Percentiles rank a stretch among this genome's conserved stretches.
phyloP scores from a whole-genome alignment of 2,329 filamentous ascomycete genomes.

The Capronia epimyces region DNA sequence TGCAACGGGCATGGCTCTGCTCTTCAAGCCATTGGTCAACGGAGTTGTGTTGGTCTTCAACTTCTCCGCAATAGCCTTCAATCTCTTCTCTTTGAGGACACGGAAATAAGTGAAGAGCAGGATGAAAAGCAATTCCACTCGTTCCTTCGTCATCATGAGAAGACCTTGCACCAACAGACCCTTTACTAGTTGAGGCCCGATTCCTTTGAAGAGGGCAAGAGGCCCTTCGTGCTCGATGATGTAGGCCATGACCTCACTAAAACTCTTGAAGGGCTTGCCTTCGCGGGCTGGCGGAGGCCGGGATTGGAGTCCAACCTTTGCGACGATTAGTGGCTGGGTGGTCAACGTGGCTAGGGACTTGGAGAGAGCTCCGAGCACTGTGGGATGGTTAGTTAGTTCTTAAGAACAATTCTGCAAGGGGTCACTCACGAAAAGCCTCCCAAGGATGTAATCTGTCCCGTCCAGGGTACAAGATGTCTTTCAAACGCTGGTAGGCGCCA shows the following conservation, averaged over 20 bases:
- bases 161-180: constrained; percentile 90
- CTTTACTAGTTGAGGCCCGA: constrained; percentile 88
- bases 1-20: constrained; percentile 20
- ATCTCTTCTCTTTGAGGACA: constrained; percentile 62
- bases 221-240: constrained; percentile 84
- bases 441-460: constrained; percentile 69
- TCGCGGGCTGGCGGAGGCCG: constrained; percentile 77
- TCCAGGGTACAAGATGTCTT: constrained; percentile 69
- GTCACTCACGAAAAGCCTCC: constrained; percentile 80
- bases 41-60: constrained; percentile 14
- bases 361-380: constrained; percentile 85
- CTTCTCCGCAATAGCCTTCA: constrained; percentile 59
- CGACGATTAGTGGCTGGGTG: constrained; percentile 93
- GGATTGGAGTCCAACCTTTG: constrained; percentile 93
- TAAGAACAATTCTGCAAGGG: neutral
- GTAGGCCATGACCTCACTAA: constrained; percentile 89
- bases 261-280: constrained; percentile 89
- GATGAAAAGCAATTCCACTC: constrained; percentile 83
- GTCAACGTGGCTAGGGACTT: constrained; percentile 86
- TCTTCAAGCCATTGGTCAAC: constrained; percentile 15
- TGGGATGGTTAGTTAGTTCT: constrained; percentile 4
- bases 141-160: constrained; percentile 99
- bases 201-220: constrained; percentile 88
- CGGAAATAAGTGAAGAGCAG: constrained; percentile 77
- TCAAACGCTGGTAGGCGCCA: constrained; percentile 86